These are phyloP conservation scores for Tolypocladium tropicale DNA, from an alignment of 2,329 filamentous ascomycete species.

Conservation along the genomic window DNA sequence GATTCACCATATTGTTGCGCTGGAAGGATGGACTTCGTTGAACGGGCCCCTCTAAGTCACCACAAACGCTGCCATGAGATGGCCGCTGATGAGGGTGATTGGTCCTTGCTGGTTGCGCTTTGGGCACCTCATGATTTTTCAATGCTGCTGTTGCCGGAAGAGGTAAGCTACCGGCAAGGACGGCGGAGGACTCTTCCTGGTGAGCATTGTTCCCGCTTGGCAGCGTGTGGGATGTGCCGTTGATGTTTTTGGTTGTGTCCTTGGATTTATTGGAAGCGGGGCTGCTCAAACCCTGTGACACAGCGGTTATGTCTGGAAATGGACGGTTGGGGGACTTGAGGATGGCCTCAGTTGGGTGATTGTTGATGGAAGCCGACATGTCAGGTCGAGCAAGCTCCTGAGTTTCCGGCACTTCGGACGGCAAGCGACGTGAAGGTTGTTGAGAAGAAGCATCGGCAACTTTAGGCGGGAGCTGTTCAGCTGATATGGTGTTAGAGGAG, in stretches of 20 bases:
- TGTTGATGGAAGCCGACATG: background rate
- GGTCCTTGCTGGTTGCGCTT: background rate
- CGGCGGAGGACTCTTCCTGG: background rate
- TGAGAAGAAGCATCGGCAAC: background rate
- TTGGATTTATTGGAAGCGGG: background rate
- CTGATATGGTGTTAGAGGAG: background rate
- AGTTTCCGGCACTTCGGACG: background rate
- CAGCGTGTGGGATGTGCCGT: background rate
- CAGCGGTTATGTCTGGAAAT: background rate
- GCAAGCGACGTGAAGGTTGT: background rate
- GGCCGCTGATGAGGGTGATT: background rate
- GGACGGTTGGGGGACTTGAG: too few species aligned
- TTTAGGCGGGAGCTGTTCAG: background rate
- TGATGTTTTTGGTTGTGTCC: background rate
- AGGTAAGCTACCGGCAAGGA: background rate
- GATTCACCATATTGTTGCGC: background rate
- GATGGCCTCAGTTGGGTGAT: too few species aligned
- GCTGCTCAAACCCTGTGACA: background rate
- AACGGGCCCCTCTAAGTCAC: conserved; percentile 19
- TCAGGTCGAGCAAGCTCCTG: background rate
- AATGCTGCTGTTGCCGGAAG: too few species aligned
- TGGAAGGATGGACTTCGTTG: conserved; percentile 9
- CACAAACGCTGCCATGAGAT: conserved; percentile 15
- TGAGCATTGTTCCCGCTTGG: background rate
- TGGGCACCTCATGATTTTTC: background rate